Conservation (phyloP, 140 eudicot species). For the Anethum foeniculum region DNA sequence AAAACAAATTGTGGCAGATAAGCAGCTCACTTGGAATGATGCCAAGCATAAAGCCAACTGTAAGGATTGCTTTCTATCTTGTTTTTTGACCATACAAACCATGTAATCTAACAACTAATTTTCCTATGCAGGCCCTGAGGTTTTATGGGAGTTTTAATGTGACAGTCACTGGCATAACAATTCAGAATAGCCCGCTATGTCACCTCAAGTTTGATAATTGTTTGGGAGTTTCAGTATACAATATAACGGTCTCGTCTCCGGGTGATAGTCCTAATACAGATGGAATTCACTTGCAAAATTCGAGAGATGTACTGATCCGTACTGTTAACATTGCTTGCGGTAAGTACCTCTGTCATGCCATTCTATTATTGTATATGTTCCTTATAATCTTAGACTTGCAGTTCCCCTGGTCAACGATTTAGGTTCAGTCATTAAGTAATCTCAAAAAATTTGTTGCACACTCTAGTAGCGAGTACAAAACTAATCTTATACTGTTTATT, state of each 20-base stretch:
- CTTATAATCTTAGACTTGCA: neutral
- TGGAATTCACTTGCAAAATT: conserved; percentile 75
- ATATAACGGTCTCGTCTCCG: conserved; percentile 51
- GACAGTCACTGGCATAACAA: conserved; percentile 66
- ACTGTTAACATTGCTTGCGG: conserved; percentile 58
- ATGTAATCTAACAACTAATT: conserved; percentile 11
- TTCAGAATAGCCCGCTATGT: conserved; percentile 65
- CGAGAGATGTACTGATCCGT: conserved; percentile 57
- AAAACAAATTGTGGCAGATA: conserved; percentile 26
- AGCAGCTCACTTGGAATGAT: conserved; percentile 34
- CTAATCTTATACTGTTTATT: neutral
- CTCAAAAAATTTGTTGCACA: neutral
- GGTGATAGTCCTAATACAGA: conserved; percentile 86
- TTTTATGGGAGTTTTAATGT: conserved; percentile 63
- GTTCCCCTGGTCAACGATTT: neutral
- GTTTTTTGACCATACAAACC: conserved; percentile 12
- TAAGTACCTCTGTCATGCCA: conserved; percentile 24
- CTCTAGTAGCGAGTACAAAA: neutral
- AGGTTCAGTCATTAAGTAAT: neutral
- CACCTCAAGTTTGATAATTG: conserved; percentile 77
- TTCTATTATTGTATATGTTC: neutral
- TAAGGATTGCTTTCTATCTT: conserved; percentile 26
- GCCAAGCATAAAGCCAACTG: conserved; percentile 80
- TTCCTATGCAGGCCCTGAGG: conserved; percentile 47
- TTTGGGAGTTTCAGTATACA: conserved; percentile 48